Evolutionary conservation across 2,329 filamentous ascomycete genomes (phyloP), one percentile per base, ranked within the genome.

Genomic region (Fusarium bactridioides): DNA sequence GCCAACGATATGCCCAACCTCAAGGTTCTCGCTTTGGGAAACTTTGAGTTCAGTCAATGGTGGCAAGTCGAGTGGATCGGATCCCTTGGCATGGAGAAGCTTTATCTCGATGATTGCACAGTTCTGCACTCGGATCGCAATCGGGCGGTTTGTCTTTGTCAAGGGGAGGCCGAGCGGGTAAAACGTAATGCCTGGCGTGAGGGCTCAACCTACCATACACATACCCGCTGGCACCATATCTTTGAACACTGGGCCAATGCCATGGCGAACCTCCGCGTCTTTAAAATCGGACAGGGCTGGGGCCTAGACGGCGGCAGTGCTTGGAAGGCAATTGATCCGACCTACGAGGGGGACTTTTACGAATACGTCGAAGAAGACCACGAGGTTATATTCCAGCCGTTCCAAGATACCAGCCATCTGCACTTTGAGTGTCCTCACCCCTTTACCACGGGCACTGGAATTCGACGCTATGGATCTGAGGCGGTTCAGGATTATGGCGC

Each of bases 21-120:
- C 10, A 78, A 78, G 40, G 77, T 80, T 0, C 76, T 87, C 0
- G 75, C 79, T 0, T 67, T 87, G 0, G 82, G 82, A 1, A 80
- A 80, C 7, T 83, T 80, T 44, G 78, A 79, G 5, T 84, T 87
- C 64, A 79, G 79, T 8, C 79, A 85, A 29, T 80, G 84, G 47
- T 82, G 81, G 77, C 84, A 87, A 57, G 68, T 86, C 2, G 81
- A 83, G 18, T 86, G 84, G 84, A 80, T 87, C 15, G 71, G 82
- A 0, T 79, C 79, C 0, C 80, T 86, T 16, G 75, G 70, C 13
- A 27, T 69, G 4, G 69, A 80, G 31, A 79, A 82, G 45, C 77
- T 87, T 0, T 79, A 82, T 19, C 76, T 86, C 0, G 83, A 85
- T 50, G 77, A 83, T 56, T 86, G 84, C 53, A 73, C 79, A 5